Base-by-base conservation (phyloP, 1,284 basidiomycete genomes). In the Cerrena zonata region DNA sequence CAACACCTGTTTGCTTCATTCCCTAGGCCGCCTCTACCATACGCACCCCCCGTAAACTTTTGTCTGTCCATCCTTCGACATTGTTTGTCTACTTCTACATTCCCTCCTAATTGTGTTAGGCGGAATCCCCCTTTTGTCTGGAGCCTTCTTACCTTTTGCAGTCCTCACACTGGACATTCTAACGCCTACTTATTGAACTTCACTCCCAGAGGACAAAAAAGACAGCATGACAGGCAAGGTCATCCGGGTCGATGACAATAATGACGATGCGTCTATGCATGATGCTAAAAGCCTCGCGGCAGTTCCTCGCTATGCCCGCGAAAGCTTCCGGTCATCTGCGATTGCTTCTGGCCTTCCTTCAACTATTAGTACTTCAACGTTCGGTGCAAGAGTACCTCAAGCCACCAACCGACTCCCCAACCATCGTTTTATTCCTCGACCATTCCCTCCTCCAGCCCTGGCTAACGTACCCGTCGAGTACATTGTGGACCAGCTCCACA, bases 381-480 rank as follows among this genome's bases (percentile, higher is more conserved):
- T 34, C 19, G 24, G 44, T 27, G 44, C 25, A 34, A 25, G 7
- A 41, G 24, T 26, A 18, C 30, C 44, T 15, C 54, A 48, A 59
- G 58, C 60, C 58, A 58, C 58, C 51, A 60, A 60, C 54, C 62
- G 62, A 59, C 58, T 61, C 58, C 65, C 65, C 62, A 57, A 61
- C 58, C 41, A 22, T 22, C 41, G 56, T 60, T 79, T 82, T 62
- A 62, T 74, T 40, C 73, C 76, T 48, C 74, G 77, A 57, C 74
- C 76, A 12, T 85, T 84, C 60, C 82, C 82, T 56, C 79, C 82
- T 27, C 77, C 81, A 56, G 69, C 78, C 22, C 71, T 87, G 58
- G 71, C 74, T 52, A 78, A 75, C 60, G 80, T 86, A 41, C 83
- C 84, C 49, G 69, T 78, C 57, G 81, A 84, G 61, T 87, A 86